These are phyloP conservation scores for Nemania serpens DNA, from an alignment of 2,329 filamentous ascomycete species.

Conservation along the genomic window DNA sequence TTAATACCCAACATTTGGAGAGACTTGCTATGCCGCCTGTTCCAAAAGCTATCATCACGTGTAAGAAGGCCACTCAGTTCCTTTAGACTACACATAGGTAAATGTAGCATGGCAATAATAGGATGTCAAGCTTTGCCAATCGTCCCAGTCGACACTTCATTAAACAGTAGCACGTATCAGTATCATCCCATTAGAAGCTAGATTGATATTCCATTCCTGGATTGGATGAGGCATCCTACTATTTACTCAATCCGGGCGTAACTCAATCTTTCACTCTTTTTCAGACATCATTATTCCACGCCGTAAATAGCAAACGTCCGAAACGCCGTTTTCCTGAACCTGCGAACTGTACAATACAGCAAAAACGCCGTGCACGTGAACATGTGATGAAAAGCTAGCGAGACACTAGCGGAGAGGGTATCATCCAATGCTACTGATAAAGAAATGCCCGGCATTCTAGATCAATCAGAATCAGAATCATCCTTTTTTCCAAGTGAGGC, in stretches of 20 bases:
- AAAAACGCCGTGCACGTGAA: conserved; percentile 34
- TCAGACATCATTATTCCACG: conserved; percentile 20
- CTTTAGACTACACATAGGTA: too few species aligned
- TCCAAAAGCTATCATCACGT: too few species aligned
- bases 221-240: conserved; percentile 20
- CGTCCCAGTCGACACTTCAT: too few species aligned
- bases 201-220: conserved; percentile 17
- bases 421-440: conserved; percentile 33
- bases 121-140: too few species aligned
- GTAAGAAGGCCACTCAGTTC: too few species aligned
- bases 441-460: conserved; percentile 13
- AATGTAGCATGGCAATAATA: too few species aligned
- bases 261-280: conserved; percentile 15
- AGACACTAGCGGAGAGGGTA: conserved; percentile 32
- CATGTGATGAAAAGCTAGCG: conserved; percentile 29
- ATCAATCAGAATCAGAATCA: conserved; percentile 58
- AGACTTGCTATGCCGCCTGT: too few species aligned
- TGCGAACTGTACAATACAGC: conserved; percentile 38
- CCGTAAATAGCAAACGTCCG: conserved; percentile 29
- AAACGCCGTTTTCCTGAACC: conserved; percentile 39
- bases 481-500: conserved; percentile 55
- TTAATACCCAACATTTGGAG: too few species aligned
- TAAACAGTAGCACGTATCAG: too few species aligned
- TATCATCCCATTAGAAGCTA: background rate
- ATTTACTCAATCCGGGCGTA: conserved; percentile 24